Percentiles rank a stretch among this genome's conserved stretches.
Evolutionary conservation across 768 basidiomycete species (phyloP).

Genomic region (Hericium rajendrae): DNA sequence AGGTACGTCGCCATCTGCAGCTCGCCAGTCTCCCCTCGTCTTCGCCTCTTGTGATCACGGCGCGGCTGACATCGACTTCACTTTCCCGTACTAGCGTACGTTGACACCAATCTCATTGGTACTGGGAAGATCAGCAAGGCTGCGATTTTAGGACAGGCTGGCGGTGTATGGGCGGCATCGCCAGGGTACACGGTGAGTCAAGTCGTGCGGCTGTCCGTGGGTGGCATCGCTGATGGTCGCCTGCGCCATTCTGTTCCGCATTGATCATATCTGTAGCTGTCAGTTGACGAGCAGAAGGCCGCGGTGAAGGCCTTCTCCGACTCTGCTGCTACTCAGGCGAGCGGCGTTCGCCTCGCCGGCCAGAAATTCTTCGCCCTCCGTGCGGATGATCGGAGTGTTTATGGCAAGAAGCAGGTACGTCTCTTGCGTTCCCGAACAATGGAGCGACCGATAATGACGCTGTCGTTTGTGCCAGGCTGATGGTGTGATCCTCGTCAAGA

Average conservation of each 20-base stretch:
- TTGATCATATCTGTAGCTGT: slow-evolving; percentile 34
- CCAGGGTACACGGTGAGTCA: slow-evolving; percentile 47
- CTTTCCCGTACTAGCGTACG: slow-evolving; percentile 46
- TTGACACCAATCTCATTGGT: slow-evolving; percentile 72
- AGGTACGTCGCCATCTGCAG: slow-evolving; percentile 2
- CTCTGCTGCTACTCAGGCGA: slow-evolving; percentile 31
- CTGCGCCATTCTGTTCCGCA: not conserved
- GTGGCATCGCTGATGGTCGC: not conserved
- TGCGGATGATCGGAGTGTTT: slow-evolving; percentile 42
- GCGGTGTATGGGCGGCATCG: slow-evolving; percentile 70
- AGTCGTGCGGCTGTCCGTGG: not conserved
- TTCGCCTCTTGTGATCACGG: not conserved
- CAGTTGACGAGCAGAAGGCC: slow-evolving; percentile 52
- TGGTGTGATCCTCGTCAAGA: slow-evolving; percentile 68
- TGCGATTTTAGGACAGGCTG: slow-evolving; percentile 64
- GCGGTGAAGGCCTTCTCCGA: slow-evolving; percentile 40
- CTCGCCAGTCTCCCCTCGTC: not conserved
- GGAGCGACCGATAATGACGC: not conserved
- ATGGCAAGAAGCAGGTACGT: slow-evolving; percentile 73
- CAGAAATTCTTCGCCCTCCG: slow-evolving; percentile 68
- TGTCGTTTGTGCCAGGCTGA: slow-evolving; percentile 41
- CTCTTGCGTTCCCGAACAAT: not conserved
- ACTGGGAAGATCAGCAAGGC: slow-evolving; percentile 65
- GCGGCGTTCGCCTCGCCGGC: slow-evolving; percentile 55
- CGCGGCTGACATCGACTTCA: not conserved